Evolutionary conservation across 2,329 filamentous ascomycete species (phyloP), one percentile per base, ranked within the genome.

Genomic region (Exophiala aquamarina): DNA sequence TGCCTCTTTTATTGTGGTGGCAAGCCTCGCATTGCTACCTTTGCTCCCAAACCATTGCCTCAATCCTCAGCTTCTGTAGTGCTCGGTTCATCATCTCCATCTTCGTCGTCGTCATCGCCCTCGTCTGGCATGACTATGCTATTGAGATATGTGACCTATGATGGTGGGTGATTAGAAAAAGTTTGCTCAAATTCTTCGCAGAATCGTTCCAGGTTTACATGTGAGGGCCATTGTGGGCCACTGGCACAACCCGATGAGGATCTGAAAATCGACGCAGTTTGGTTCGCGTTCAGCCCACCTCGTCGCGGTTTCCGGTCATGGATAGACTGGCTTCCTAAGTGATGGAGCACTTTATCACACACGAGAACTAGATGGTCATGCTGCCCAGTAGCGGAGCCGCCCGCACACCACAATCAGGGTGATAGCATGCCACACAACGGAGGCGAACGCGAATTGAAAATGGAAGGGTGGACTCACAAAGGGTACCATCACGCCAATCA

Each of bases 71-170:
- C 41, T 23, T 48, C 54, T 41, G 52, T 48, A 28, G 41, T 47
- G 34, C 41, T 49, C 13, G 54, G 42, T 21, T 50, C 55, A 39
- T 53, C 52, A 15, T 61, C 59, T 15, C n/a, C n/a, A n/a, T 58
- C 68, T 0, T 67, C 67, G 4, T 67, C 69, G 9, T 26, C 23
- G 23, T 26, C 23, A 26, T 26, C 23, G 11, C 11, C 64, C 64
- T 74, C 74, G 61, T 89, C 86, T 3, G 86, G 86, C 84, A 87
- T 87, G 48, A 88, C 83, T 34, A 87, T 76, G 49, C 75, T 79
- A 61, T 89, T 90, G 50, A 89, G 65, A 66, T 86, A 87, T 21
- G 82, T 80, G 43, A 89, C 73, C 84, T 88, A 57, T 55, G 39
- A 26, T 41, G 34, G 51, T 50, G 44, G 39, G 49, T 46, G 40